These are phyloP conservation scores for Lentinula novae-zelandiae DNA, from an alignment of 1,284 basidiomycete genomes.

Conservation along the genomic window DNA sequence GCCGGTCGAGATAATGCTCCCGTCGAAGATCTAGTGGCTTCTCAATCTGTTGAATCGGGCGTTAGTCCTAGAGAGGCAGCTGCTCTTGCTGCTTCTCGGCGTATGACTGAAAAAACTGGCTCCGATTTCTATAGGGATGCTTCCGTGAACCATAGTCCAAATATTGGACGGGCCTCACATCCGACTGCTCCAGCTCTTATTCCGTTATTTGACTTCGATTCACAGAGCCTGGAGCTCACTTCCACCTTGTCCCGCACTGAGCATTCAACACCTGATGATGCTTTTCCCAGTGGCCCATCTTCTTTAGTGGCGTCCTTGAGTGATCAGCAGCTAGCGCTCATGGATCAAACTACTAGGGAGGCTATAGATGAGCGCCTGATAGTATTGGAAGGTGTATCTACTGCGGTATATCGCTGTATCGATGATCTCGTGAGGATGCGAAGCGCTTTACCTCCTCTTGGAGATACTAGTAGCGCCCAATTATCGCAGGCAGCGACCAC, in stretches of 20 bases:
- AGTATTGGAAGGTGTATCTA: slow-evolving; percentile 72
- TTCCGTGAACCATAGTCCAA: slow-evolving; percentile 2
- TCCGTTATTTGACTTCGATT: slow-evolving; percentile 43
- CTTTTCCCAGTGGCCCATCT: neutral
- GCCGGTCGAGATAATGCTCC: neutral
- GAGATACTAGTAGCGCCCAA: neutral
- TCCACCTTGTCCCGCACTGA: neutral
- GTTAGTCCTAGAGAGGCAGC: slow-evolving; percentile 35
- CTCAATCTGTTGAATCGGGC: slow-evolving; percentile 24
- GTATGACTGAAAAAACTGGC: slow-evolving; percentile 15
- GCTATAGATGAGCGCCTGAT: slow-evolving; percentile 81
- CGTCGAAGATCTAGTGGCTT: neutral
- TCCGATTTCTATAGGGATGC: neutral
- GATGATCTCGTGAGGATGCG: slow-evolving; percentile 75
- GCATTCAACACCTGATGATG: neutral
- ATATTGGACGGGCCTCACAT: neutral
- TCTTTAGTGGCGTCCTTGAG: slow-evolving; percentile 36
- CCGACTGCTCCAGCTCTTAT: slow-evolving; percentile 42
- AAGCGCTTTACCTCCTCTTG: slow-evolving; percentile 53
- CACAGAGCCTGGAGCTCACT: neutral
- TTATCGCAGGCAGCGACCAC: neutral
- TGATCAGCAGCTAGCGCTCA: slow-evolving; percentile 53
- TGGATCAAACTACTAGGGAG: slow-evolving; percentile 68
- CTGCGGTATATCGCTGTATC: slow-evolving; percentile 62
- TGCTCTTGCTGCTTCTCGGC: slow-evolving; percentile 39